These are phyloP conservation scores for Claviceps quebecensis DNA, from an alignment of 2,329 filamentous ascomycete genomes.

Conservation along the genomic window DNA sequence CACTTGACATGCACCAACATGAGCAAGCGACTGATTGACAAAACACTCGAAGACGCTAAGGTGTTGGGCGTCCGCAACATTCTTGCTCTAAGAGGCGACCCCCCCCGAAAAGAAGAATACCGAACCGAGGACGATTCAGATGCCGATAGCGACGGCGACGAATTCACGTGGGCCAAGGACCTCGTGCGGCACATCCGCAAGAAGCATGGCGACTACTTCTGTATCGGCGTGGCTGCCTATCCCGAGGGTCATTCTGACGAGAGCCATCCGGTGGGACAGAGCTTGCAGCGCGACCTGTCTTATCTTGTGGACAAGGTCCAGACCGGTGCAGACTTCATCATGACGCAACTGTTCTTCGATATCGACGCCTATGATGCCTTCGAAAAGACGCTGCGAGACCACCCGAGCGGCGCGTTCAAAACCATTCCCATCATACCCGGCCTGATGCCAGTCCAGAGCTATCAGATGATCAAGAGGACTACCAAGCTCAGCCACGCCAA, in stretches of 20 bases:
- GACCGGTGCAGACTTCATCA: slow-evolving; percentile 92
- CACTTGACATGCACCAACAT: slow-evolving; percentile 98
- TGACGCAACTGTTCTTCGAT: slow-evolving; percentile 97
- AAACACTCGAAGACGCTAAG: slow-evolving; percentile 82
- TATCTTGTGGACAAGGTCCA: slow-evolving; percentile 81
- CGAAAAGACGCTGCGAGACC: slow-evolving; percentile 60
- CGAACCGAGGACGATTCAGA: slow-evolving; percentile 42
- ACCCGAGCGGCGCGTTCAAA: slow-evolving; percentile 76
- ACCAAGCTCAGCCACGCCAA: slow-evolving; percentile 88
- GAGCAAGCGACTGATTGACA: slow-evolving; percentile 73
- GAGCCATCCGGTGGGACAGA: slow-evolving; percentile 59
- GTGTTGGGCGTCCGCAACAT: slow-evolving; percentile 87
- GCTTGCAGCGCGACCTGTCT: slow-evolving; percentile 66
- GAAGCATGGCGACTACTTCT: slow-evolving; percentile 87
- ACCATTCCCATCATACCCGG: slow-evolving; percentile 83
- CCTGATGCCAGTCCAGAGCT: slow-evolving; percentile 95
- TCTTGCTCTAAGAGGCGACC: slow-evolving; percentile 79
- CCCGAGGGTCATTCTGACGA: slow-evolving; percentile 92
- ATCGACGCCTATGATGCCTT: slow-evolving; percentile 68
- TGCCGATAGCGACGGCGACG: slow-evolving; percentile 47
- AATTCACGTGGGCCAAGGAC: slow-evolving; percentile 82
- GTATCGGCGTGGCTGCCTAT: slow-evolving; percentile 85
- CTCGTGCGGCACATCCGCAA: slow-evolving; percentile 78
- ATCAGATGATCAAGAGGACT: slow-evolving; percentile 85
- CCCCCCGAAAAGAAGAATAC: slow-evolving; percentile 81